Evolutionary conservation across 2,329 filamentous ascomycete species (phyloP).

Genomic region (Ceratocystis albifundus): DNA sequence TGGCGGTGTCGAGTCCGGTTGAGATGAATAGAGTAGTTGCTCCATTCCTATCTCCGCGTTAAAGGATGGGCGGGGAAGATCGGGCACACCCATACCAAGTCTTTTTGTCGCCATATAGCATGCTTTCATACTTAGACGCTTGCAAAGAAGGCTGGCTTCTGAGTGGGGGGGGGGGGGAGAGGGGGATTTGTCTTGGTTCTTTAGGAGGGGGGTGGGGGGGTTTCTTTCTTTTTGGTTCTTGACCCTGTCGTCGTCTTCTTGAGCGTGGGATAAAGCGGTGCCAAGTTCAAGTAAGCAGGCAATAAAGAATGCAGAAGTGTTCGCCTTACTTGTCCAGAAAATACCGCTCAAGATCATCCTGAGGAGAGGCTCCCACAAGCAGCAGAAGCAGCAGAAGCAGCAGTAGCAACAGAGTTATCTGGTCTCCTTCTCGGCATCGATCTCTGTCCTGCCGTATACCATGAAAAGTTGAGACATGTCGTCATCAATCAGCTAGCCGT

Average conservation of each 20-base stretch:
- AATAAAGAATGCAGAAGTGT: not conserved
- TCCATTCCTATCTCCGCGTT: not conserved
- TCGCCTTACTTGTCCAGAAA: not conserved
- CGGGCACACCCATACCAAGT: not conserved
- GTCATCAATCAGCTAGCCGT: not conserved
- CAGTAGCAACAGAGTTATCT: not conserved
- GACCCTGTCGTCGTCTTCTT: not conserved
- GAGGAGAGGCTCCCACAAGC: not conserved
- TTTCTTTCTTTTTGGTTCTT: not conserved
- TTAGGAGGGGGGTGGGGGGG: not conserved
- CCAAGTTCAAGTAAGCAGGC: not conserved
- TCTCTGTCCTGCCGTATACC: not conserved
- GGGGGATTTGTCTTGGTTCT: not conserved
- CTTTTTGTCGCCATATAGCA: not conserved
- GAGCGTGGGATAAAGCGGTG: not conserved
- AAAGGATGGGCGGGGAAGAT: not conserved
- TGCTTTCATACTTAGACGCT: not conserved
- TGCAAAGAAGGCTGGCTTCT: not conserved
- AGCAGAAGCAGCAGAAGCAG: too few species aligned
- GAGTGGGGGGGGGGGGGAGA: not conserved
- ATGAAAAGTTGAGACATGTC: not conserved
- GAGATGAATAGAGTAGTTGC: not conserved
- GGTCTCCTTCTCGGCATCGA: not conserved
- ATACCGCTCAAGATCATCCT: not conserved
- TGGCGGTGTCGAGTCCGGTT: not conserved